These are phyloP conservation scores for Lojkania enalia DNA, from an alignment of 2,329 filamentous ascomycete species.

Conservation along the genomic window DNA sequence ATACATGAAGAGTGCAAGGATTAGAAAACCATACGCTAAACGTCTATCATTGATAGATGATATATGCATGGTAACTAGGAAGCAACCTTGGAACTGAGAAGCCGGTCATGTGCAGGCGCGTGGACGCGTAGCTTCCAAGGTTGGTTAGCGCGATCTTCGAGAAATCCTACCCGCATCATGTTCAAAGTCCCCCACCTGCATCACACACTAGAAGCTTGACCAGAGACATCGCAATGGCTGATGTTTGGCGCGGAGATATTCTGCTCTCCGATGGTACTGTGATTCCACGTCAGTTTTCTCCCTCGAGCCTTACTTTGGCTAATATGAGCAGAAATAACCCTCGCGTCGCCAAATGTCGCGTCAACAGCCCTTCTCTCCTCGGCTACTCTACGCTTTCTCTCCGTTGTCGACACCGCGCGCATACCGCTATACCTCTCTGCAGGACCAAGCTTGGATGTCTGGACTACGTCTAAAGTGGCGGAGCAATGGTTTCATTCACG, in stretches of 20 bases:
- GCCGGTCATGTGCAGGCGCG: too few species aligned
- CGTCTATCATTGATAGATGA: too few species aligned
- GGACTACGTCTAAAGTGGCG: slow-evolving; percentile 37
- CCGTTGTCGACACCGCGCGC: slow-evolving; percentile 44
- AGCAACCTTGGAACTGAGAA: too few species aligned
- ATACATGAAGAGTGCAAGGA: too few species aligned
- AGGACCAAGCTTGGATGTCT: slow-evolving; percentile 45
- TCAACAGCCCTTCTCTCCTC: slow-evolving; percentile 20
- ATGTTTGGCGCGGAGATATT: slow-evolving; percentile 42
- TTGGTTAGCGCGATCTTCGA: too few species aligned
- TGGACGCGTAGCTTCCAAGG: too few species aligned
- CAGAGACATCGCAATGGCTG: slow-evolving; percentile 32
- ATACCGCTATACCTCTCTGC: slow-evolving; percentile 47
- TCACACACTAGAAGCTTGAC: too few species aligned
- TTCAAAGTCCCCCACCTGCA: too few species aligned
- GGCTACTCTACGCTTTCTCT: slow-evolving; percentile 39
- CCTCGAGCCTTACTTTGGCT: too few species aligned
- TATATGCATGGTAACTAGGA: too few species aligned
- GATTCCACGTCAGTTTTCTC: slow-evolving; percentile 27
- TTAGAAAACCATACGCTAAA: too few species aligned
- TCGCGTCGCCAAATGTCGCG: slow-evolving; percentile 27
- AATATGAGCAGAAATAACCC: slow-evolving; percentile 34
- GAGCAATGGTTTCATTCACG: slow-evolving; percentile 47
- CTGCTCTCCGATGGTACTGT: slow-evolving; percentile 28
- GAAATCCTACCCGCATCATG: too few species aligned